Evolutionary conservation across 2,329 filamentous ascomycete genomes (phyloP).

Genomic region (Calonectria henricotiae): DNA sequence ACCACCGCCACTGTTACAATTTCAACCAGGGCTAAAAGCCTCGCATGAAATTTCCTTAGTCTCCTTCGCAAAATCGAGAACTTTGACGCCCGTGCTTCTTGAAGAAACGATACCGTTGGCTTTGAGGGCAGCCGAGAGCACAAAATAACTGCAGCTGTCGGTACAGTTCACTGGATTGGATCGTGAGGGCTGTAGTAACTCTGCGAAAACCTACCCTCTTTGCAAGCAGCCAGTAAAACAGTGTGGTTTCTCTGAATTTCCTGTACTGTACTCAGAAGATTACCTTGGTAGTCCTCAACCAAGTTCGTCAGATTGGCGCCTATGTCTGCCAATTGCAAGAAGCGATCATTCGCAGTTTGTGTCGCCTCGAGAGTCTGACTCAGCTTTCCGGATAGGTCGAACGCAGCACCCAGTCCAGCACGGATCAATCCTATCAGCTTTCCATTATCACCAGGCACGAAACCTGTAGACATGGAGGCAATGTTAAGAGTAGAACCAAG

Average conservation of each 20-base stretch:
- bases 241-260: constrained; percentile 46
- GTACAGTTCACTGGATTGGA: constrained; percentile 47
- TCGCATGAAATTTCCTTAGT: constrained; percentile 33
- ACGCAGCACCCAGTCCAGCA: constrained; percentile 37
- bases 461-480: constrained; percentile 43
- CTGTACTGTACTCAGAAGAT: constrained; percentile 41
- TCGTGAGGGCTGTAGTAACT: constrained; percentile 48
- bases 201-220: constrained; percentile 49
- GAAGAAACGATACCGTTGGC: constrained; percentile 48
- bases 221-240: constrained; percentile 43
- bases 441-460: constrained; percentile 46
- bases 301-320: constrained; percentile 46
- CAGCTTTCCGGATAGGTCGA: constrained; percentile 37
- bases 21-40: constrained; percentile 27
- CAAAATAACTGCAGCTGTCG: constrained; percentile 47
- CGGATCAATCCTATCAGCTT: constrained; percentile 42
- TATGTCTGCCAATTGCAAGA: constrained; percentile 51
- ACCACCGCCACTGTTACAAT: constrained; percentile 47
- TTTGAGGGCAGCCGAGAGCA: constrained; percentile 45
- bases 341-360: constrained; percentile 48
- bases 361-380: constrained; percentile 37
- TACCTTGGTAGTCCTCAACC: constrained; percentile 49
- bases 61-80: constrained; percentile 43
- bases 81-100: constrained; percentile 45
- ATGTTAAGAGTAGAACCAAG: constrained; percentile 42